A percentile compares a stretch with the other conserved stretches of the same genome.
Evolutionary conservation across 192 early-diverging fungal species (phyloP).

Genomic region (Coemansia sp.): DNA sequence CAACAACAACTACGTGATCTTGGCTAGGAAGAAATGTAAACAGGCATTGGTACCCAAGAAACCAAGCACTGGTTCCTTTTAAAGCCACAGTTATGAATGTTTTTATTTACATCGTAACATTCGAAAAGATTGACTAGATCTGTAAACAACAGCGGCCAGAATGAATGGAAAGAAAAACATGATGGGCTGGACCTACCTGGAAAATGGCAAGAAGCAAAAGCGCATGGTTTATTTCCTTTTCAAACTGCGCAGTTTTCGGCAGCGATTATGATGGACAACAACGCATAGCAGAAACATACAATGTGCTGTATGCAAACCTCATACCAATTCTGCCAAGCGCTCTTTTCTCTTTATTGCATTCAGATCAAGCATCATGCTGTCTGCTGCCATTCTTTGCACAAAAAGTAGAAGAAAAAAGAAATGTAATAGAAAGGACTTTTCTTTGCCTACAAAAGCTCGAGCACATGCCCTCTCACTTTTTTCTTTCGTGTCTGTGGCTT

Average conservation of each 20-base stretch:
- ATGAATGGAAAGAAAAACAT: not conserved
- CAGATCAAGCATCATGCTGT: conserved; percentile 1
- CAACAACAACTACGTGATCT: not conserved
- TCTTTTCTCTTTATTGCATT: not conserved
- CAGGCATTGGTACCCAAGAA: not conserved
- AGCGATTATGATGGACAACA: conserved; percentile 2
- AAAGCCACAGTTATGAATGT: not conserved
- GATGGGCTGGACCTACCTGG: not conserved
- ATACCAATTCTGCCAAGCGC: conserved; percentile 3
- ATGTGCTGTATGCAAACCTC: conserved; percentile 9
- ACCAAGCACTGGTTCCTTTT: not conserved
- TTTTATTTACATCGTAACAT: not conserved
- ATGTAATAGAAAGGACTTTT: not conserved
- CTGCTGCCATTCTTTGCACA: not conserved
- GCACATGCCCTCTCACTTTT: conserved; percentile 1
- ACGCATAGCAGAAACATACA: conserved; percentile 2
- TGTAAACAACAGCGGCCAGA: not conserved
- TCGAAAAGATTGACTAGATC: not conserved
- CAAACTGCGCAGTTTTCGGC: conserved; percentile 2
- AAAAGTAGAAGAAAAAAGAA: not conserved
- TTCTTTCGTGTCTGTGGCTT: conserved; percentile 3
- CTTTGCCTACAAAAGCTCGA: conserved; percentile 5
- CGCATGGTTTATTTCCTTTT: conserved; percentile 2
- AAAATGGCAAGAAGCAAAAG: conserved; percentile 3
- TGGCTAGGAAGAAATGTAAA: not conserved